A percentile compares a stretch with the other conserved stretches of the same genome.
Conservation (phyloP, 805 yeast species). For the Wickerhamomyces bovis region DNA sequence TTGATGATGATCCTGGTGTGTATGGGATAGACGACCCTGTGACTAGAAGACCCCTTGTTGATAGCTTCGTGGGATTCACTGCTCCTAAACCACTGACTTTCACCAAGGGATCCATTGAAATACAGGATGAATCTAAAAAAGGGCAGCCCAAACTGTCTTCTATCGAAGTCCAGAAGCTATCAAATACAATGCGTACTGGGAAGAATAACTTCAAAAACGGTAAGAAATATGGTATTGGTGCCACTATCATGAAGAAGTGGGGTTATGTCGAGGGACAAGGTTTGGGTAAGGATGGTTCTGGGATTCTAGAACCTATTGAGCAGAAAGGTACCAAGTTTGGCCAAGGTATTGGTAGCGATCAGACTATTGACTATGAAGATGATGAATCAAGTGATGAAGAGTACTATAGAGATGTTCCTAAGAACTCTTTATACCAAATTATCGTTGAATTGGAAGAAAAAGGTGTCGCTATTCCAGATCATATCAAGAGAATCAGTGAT, state of each 20-base stretch:
- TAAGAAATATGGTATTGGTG: conserved; percentile 75
- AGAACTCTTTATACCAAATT: conserved; percentile 22
- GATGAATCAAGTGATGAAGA: conserved; percentile 20
- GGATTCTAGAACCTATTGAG: conserved; percentile 77
- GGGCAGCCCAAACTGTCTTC: conserved; percentile 17
- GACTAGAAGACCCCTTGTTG: neutral
- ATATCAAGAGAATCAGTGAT: conserved; percentile 18
- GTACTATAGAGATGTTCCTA: conserved; percentile 21
- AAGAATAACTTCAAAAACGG: conserved; percentile 14
- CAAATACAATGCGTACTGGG: conserved; percentile 1
- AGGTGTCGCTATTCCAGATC: conserved; percentile 15
- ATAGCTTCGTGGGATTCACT: conserved; percentile 4
- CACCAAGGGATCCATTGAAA: neutral
- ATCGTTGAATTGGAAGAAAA: conserved; percentile 18
- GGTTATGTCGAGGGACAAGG: conserved; percentile 85
- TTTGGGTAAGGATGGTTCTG: conserved; percentile 66
- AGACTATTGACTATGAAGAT: conserved; percentile 10
- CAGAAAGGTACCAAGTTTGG: conserved; percentile 53
- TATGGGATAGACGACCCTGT: conserved; percentile 7
- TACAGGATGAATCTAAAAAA: neutral
- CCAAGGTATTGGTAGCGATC: conserved; percentile 66
- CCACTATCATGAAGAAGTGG: conserved; percentile 70
- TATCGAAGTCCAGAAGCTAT: conserved; percentile 3
- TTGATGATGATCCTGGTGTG: conserved; percentile 19
- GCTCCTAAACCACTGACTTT: conserved; percentile 2